These are phyloP conservation scores for Pelargonium citronellum DNA, from an alignment of 441 rosid genomes.

Conservation along the genomic window DNA sequence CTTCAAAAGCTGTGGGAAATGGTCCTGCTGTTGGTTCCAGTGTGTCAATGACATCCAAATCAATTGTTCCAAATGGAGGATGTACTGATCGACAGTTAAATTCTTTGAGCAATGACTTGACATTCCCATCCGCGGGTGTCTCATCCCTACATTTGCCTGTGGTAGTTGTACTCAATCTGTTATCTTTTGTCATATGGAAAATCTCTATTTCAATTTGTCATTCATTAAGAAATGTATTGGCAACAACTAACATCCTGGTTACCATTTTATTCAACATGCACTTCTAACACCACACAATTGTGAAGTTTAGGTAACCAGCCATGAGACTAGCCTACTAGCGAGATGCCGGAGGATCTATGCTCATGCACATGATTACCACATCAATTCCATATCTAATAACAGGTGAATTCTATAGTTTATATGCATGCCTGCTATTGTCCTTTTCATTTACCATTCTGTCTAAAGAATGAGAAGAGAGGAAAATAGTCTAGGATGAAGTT, in stretches of 20 bases:
- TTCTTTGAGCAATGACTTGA: constrained; percentile 46
- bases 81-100: constrained; percentile 37
- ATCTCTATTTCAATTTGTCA: neutral
- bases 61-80: constrained; percentile 59
- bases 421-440: neutral
- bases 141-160: constrained; percentile 77
- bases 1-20: constrained; percentile 56
- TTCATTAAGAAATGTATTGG: constrained; percentile 3
- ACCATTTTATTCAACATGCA: neutral
- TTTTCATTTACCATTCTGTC: neutral
- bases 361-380: constrained; percentile 98
- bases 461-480: neutral
- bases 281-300: constrained; percentile 10
- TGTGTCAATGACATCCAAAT: constrained; percentile 38
- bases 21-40: constrained; percentile 64
- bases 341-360: constrained; percentile 91
- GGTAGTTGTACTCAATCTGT: constrained; percentile 61
- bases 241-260: constrained; percentile 1
- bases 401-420: constrained; percentile 40
- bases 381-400: constrained; percentile 92
- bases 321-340: constrained; percentile 78
- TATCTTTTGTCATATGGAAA: neutral
- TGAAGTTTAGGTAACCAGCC: constrained; percentile 58
- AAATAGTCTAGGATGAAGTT: neutral
- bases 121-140: constrained; percentile 65